phyloP scores from a whole-genome alignment of 2,329 filamentous ascomycete genomes.

The Thermochaetoides dissita region DNA sequence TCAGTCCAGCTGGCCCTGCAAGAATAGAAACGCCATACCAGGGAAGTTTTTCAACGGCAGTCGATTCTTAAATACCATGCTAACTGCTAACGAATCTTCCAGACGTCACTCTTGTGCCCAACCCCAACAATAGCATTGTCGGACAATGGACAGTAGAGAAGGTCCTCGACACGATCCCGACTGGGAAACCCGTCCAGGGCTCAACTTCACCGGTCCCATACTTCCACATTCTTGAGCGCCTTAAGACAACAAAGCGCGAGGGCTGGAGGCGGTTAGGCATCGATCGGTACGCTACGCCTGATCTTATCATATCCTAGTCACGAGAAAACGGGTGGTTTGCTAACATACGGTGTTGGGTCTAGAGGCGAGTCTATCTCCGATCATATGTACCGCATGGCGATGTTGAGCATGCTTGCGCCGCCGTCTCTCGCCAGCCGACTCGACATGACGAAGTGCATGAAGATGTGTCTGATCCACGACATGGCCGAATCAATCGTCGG shows the following conservation, averaged over 20 bases:
- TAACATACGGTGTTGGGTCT: background rate
- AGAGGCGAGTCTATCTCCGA: conserved; percentile 86
- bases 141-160: conserved; percentile 39
- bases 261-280: conserved; percentile 89
- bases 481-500: conserved; percentile 94
- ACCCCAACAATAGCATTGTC: no score
- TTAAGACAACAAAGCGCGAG: conserved; percentile 94
- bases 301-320: no score
- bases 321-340: no score
- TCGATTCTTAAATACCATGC: no score
- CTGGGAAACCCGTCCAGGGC: conserved; percentile 42
- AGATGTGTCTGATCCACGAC: conserved; percentile 93
- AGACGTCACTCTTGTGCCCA: no score
- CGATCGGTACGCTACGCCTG: conserved; percentile 26
- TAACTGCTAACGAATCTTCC: no score
- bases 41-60: no score
- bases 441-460: conserved; percentile 71
- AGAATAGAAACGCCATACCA: no score
- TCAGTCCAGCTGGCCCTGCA: no score
- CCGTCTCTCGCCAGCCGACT: conserved; percentile 55
- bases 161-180: conserved; percentile 51
- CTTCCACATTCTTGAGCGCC: conserved; percentile 83
- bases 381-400: conserved; percentile 99
- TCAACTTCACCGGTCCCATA: conserved; percentile 70
- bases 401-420: conserved; percentile 87